Conservation (phyloP, 2,329 filamentous ascomycete genomes). For the Dryadomyces quercus-mongolicae region DNA sequence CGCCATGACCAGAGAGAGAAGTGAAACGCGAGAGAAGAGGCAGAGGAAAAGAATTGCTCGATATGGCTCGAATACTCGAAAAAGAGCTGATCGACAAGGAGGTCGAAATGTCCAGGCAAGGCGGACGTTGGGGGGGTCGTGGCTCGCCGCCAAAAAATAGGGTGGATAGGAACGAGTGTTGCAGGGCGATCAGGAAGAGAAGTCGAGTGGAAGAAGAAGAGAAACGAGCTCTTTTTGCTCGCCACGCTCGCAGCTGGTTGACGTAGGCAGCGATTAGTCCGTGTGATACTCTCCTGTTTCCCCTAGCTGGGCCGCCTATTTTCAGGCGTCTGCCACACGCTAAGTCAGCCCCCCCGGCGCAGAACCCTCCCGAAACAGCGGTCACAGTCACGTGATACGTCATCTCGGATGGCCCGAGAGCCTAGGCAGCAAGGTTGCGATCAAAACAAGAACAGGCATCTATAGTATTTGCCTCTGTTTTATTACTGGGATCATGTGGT, state of each 20-base stretch:
- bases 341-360: background rate
- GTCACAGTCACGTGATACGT: background rate
- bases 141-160: too few relatives aligned
- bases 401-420: background rate
- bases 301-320: too few relatives aligned
- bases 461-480: background rate
- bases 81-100: background rate
- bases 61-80: too few relatives aligned
- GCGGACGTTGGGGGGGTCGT: too few relatives aligned
- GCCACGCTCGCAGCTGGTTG: background rate
- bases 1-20: constrained; percentile 31
- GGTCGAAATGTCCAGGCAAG: background rate
- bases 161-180: too few relatives aligned
- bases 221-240: too few relatives aligned
- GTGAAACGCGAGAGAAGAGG: background rate
- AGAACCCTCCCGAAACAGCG: background rate
- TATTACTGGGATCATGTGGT: too few relatives aligned
- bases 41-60: too few relatives aligned
- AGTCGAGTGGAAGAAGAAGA: too few relatives aligned
- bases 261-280: background rate
- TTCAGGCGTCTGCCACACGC: too few relatives aligned
- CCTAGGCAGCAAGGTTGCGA: background rate
- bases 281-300: background rate
- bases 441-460: background rate
- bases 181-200: too few relatives aligned